A percentile compares a stretch with the other conserved stretches of the same genome.
Conservation (phyloP, 1,284 basidiomycete species). For the Polyporus tsugae region DNA sequence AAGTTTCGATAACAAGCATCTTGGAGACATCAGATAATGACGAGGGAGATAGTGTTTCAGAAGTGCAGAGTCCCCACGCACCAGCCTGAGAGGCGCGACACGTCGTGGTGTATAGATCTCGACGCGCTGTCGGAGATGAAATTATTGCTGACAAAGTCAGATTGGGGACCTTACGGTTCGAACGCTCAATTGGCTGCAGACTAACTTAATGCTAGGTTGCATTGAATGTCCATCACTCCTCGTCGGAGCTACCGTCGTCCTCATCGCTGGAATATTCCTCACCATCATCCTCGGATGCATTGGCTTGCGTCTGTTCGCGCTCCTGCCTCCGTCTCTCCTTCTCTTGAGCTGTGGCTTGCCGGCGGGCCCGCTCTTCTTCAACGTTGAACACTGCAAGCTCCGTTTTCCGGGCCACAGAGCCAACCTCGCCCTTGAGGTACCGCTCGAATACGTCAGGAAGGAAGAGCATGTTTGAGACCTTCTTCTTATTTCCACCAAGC, state of each 20-base stretch:
- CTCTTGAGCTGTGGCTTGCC: slow-evolving; percentile 2
- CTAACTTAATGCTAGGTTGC: not conserved
- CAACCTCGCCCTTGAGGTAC: slow-evolving; percentile 28
- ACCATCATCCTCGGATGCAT: not conserved
- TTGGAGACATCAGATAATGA: too few species aligned
- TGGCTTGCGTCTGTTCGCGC: slow-evolving; percentile 1
- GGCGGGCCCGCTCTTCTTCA: slow-evolving; percentile 10
- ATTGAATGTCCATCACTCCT: not conserved
- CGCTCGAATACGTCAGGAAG: slow-evolving; percentile 19
- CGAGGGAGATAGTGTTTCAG: too few species aligned
- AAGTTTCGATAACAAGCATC: too few species aligned
- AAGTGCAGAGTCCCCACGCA: too few species aligned
- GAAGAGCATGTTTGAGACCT: slow-evolving; percentile 20
- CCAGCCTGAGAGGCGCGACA: too few species aligned
- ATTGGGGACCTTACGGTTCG: too few species aligned
- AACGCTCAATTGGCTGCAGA: too few species aligned
- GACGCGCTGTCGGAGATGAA: too few species aligned
- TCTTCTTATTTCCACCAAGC: slow-evolving; percentile 23
- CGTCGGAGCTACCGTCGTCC: slow-evolving; percentile 1
- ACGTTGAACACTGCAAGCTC: slow-evolving; percentile 26
- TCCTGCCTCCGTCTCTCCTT: not conserved
- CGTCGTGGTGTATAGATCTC: too few species aligned
- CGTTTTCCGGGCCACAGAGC: slow-evolving; percentile 26
- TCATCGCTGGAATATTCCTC: slow-evolving; percentile 13
- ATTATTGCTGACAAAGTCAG: too few species aligned